Base-by-base conservation (phyloP, 2,329 filamentous ascomycete species). In the Dothistroma septosporum region DNA sequence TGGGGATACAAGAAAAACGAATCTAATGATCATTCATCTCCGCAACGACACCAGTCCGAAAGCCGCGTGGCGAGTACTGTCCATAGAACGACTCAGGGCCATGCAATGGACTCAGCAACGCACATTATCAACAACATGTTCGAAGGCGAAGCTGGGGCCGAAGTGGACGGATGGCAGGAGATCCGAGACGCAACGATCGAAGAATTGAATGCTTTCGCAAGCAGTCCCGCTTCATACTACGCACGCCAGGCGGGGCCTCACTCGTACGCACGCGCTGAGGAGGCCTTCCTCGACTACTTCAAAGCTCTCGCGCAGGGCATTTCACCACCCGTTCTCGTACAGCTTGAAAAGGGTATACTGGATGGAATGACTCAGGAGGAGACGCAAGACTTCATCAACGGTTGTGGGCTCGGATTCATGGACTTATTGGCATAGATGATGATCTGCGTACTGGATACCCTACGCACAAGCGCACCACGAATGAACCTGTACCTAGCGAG, bases 271-370 rank as follows among this genome's bases (percentile, higher is more conserved):
- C 66, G 69, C 4, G 79, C 82, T 37, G 77, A 80, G 49, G 61
- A 67, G 2, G 62, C 66, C 1, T 63, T 83, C 1, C 62, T 79
- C 4, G 69, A 71, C 0, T 80, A 80, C 60, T 64, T 85, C 7
- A 64, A 70, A 0, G 69, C 74, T 31, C 68, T 85, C 12, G 75
- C 82, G 60, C 68, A 73, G 2, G 73, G 70, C 7, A 69, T 82
- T 19, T 70, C 78, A 21, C 71, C 75, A 33, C 83, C 83, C 0
- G 73, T 84, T 21, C 74, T 85, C 1, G 67, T 78, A 0, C 82
- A 85, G 63, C 72, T 85, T 4, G 82, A 85, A 63, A 74, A 74
- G 28, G 80, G 81, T 0, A 71, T 76, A 66, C 67, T 81, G 8
- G 68, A 72, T 16, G 74, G 74, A 10, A 66, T 80, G 61, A 75